A percentile compares a stretch with the other conserved stretches of the same genome.
Conservation (phyloP, 768 basidiomycete genomes). For the Pulveroboletus sp. region DNA sequence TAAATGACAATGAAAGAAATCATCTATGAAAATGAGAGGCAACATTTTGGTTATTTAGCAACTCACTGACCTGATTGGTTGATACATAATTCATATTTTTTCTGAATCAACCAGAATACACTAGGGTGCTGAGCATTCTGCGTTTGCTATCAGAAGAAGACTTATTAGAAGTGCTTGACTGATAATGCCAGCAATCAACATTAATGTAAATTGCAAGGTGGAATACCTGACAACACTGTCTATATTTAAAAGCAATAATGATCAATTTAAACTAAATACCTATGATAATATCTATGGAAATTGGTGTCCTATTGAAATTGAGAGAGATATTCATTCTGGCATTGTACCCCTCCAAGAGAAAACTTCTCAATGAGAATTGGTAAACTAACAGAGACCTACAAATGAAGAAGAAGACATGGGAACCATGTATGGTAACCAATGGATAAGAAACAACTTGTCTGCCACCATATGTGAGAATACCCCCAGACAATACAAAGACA, state of each 20-base stretch:
- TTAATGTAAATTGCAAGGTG: constrained; percentile 62
- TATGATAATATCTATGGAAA: no score
- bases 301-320: no score
- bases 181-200: constrained; percentile 63
- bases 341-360: no score
- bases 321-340: no score
- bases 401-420: no score
- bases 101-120: constrained; percentile 67
- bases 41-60: not conserved
- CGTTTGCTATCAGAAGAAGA: not conserved
- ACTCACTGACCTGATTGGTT: constrained; percentile 47
- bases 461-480: no score
- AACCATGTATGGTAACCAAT: no score
- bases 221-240: constrained; percentile 65
- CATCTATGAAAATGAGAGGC: constrained; percentile 44
- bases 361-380: no score
- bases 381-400: no score
- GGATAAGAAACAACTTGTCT: no score
- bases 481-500: no score
- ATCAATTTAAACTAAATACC: no score
- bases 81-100: constrained; percentile 54
- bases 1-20: constrained; percentile 66
- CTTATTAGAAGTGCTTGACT: constrained; percentile 62
- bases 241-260: constrained; percentile 4
- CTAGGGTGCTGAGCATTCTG: constrained; percentile 29